Conservation (phyloP, 2,329 filamentous ascomycete species). For the Cladophialophora carrionii region DNA sequence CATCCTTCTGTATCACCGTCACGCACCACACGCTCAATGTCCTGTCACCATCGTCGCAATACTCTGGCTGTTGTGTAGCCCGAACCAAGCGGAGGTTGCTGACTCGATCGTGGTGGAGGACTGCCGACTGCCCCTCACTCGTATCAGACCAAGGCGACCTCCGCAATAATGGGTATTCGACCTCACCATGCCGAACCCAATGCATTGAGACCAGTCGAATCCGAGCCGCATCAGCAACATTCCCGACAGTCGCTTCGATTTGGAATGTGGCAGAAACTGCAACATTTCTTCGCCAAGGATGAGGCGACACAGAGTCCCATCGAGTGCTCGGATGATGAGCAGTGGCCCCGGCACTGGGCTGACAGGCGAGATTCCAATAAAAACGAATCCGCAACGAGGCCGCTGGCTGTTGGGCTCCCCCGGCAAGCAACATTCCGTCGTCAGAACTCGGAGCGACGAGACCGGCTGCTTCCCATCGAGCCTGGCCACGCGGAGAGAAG, state of each 20-base stretch:
- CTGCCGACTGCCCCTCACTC: conserved; percentile 28
- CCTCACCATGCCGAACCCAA: conserved; percentile 32
- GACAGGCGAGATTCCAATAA: conserved; percentile 20
- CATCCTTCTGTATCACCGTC: conserved; percentile 29
- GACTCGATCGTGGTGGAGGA: conserved; percentile 21
- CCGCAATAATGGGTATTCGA: conserved; percentile 35
- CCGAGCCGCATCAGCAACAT: conserved; percentile 32
- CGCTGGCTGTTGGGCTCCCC: conserved; percentile 76
- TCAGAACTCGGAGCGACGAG: conserved; percentile 77
- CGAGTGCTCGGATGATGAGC: conserved; percentile 29
- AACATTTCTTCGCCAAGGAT: conserved; percentile 37
- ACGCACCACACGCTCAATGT: conserved; percentile 27
- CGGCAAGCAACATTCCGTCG: conserved; percentile 78
- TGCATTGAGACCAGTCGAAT: conserved; percentile 27
- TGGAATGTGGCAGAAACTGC: conserved; percentile 53
- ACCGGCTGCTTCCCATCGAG: conserved; percentile 69
- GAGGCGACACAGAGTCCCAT: conserved; percentile 29
- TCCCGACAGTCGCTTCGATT: conserved; percentile 41
- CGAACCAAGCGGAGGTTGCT: conserved; percentile 29
- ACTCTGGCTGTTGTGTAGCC: conserved; percentile 24
- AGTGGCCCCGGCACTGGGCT: conserved; percentile 29
- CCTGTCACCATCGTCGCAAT: conserved; percentile 21
- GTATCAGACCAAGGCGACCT: conserved; percentile 25
- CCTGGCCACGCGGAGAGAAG: conserved; percentile 69
- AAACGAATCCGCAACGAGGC: conserved; percentile 27